Percentiles rank a stretch among this genome's conserved stretches.
Conservation (phyloP, 148 eudicot species). For the Bassia scoparia region DNA sequence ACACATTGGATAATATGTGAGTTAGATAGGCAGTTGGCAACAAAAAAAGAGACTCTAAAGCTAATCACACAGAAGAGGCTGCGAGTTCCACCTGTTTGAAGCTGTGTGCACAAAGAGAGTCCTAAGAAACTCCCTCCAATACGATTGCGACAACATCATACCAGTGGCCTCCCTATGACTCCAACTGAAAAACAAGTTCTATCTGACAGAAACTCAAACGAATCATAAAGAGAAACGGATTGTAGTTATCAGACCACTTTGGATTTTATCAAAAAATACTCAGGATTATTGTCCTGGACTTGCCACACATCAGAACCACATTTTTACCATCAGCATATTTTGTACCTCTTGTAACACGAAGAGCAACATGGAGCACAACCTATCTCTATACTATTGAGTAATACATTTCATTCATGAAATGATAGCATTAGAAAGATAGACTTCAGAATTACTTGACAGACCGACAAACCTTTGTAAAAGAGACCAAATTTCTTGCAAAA, state of each 20-base stretch:
- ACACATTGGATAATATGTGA: neutral
- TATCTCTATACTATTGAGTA: constrained; percentile 81
- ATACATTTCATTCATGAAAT: constrained; percentile 8
- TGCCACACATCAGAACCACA: constrained; percentile 95
- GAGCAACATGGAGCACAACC: constrained; percentile 93
- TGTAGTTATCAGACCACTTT: constrained; percentile 77
- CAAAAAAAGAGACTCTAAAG: neutral
- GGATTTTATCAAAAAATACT: constrained; percentile 85
- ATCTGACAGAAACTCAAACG: constrained; percentile 2
- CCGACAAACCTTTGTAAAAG: too few species aligned
- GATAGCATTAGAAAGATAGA: neutral
- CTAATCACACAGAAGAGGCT: neutral
- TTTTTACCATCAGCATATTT: constrained; percentile 75
- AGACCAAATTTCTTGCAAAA: neutral
- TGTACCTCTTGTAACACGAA: constrained; percentile 87
- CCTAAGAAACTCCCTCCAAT: constrained; percentile 99
- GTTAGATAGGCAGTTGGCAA: constrained; percentile 1
- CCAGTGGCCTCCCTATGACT: constrained; percentile 80
- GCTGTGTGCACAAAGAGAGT: constrained; percentile 95
- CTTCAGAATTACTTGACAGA: neutral
- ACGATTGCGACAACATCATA: constrained; percentile 72
- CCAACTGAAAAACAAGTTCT: constrained; percentile 52
- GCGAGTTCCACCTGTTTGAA: constrained; percentile 63
- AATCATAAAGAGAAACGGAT: neutral
- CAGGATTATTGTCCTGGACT: constrained; percentile 81